These are phyloP conservation scores for Aspergillus steynii DNA, from an alignment of 495 filamentous ascomycete species.

Conservation along the genomic window DNA sequence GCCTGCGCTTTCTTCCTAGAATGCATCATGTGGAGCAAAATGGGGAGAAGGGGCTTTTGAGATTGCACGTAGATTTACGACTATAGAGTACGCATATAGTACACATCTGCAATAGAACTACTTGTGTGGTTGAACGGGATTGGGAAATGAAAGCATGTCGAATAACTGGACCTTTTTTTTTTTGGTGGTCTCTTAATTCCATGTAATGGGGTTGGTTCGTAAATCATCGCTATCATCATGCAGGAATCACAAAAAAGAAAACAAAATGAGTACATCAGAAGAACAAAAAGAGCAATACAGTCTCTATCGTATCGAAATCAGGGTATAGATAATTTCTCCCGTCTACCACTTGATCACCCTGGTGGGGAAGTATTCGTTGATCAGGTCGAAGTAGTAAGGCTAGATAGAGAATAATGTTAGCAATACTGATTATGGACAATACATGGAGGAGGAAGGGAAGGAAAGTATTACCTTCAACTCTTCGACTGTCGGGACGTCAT, in stretches of 20 bases:
- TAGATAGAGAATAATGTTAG: slow-evolving; percentile 24
- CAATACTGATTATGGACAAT: background rate
- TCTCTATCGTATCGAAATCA: background rate
- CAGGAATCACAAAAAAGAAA: background rate
- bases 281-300: background rate
- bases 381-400: slow-evolving; percentile 82
- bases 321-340: background rate
- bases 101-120: too few species aligned
- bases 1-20: too few species aligned
- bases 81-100: too few species aligned
- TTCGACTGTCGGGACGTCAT: slow-evolving; percentile 71
- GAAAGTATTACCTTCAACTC: slow-evolving; percentile 59
- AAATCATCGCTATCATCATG: slow-evolving; percentile 14
- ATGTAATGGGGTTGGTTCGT: slow-evolving; percentile 7
- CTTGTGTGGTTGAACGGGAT: background rate
- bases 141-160: background rate
- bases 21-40: too few species aligned
- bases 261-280: slow-evolving; percentile 5
- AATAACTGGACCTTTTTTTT: background rate
- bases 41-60: too few species aligned
- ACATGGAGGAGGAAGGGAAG: slow-evolving; percentile 2
- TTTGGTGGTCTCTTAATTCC: background rate
- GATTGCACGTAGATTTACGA: too few species aligned
- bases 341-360: slow-evolving; percentile 74
- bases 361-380: slow-evolving; percentile 81